A percentile compares a stretch with the other conserved stretches of the same genome.
These are phyloP conservation scores for Calonectria crousiana DNA, from an alignment of 2,329 filamentous ascomycete genomes.

Conservation along the genomic window DNA sequence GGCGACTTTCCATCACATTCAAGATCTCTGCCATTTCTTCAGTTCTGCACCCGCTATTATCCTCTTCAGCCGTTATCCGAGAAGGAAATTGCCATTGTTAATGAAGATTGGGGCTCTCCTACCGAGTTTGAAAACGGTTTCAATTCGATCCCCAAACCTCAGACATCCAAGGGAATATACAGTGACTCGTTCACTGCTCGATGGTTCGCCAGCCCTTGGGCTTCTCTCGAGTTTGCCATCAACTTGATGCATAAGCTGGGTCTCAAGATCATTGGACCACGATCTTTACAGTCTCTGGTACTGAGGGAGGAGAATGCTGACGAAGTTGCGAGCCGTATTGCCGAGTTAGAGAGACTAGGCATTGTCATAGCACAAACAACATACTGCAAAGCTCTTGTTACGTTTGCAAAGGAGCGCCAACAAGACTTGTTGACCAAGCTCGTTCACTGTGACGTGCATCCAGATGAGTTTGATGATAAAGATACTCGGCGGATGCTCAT, in stretches of 20 bases:
- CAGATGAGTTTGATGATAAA: slow-evolving; percentile 65
- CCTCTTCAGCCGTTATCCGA: slow-evolving; percentile 52
- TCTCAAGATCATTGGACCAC: slow-evolving; percentile 77
- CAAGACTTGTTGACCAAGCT: slow-evolving; percentile 60
- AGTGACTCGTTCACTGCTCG: slow-evolving; percentile 75
- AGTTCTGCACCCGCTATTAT: slow-evolving; percentile 61
- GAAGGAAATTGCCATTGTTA: slow-evolving; percentile 49
- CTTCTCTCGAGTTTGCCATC: slow-evolving; percentile 79
- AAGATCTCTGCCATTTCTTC: slow-evolving; percentile 61
- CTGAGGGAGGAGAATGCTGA: slow-evolving; percentile 69
- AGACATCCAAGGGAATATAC: slow-evolving; percentile 36
- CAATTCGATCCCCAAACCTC: background rate
- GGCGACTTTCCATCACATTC: slow-evolving; percentile 56
- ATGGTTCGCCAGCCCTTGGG: slow-evolving; percentile 80
- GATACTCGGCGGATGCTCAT: slow-evolving; percentile 55
- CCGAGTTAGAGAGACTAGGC: slow-evolving; percentile 69
- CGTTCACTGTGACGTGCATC: slow-evolving; percentile 64
- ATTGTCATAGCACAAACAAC: slow-evolving; percentile 73
- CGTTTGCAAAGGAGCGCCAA: slow-evolving; percentile 71
- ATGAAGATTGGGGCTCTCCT: slow-evolving; percentile 5
- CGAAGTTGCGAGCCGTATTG: slow-evolving; percentile 69
- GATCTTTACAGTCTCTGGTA: slow-evolving; percentile 83
- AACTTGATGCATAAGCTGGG: slow-evolving; percentile 78
- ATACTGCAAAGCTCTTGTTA: slow-evolving; percentile 75
- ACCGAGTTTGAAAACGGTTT: background rate